These are phyloP conservation scores for Solanum etuberosum DNA, from an alignment of 257 asterid species.

Conservation along the genomic window DNA sequence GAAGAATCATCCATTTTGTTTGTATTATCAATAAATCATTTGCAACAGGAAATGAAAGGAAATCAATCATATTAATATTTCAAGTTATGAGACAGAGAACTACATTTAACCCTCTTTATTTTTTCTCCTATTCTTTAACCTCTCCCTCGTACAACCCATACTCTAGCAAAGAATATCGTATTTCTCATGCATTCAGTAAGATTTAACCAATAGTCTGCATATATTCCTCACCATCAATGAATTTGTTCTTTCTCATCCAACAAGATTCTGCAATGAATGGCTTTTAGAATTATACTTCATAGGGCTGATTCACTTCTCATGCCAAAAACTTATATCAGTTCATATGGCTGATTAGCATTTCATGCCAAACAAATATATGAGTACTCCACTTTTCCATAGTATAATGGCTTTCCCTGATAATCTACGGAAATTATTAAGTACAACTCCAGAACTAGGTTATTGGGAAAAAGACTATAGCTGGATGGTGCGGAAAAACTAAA, in stretches of 20 bases:
- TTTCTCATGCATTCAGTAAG: background rate
- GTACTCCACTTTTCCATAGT: background rate
- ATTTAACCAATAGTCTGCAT: background rate
- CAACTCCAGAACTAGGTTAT: background rate
- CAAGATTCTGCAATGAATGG: background rate
- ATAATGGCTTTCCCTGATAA: background rate
- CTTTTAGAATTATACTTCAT: background rate
- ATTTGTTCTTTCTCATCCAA: background rate
- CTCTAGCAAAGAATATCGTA: background rate
- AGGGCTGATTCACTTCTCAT: background rate
- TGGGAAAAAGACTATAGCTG: background rate
- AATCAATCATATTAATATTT: background rate
- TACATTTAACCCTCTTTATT: background rate
- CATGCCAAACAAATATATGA: background rate
- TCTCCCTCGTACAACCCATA: background rate
- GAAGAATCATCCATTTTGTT: background rate
- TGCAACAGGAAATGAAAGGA: background rate
- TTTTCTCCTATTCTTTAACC: background rate
- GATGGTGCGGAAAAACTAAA: background rate
- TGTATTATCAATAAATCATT: background rate
- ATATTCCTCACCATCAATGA: background rate
- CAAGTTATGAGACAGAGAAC: background rate
- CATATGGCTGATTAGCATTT: background rate
- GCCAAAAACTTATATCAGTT: background rate
- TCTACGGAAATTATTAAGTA: background rate